Percentiles rank a stretch among this genome's conserved stretches.
Evolutionary conservation across 768 basidiomycete genomes (phyloP).

Genomic region (Cystofilobasidium capitatum): DNA sequence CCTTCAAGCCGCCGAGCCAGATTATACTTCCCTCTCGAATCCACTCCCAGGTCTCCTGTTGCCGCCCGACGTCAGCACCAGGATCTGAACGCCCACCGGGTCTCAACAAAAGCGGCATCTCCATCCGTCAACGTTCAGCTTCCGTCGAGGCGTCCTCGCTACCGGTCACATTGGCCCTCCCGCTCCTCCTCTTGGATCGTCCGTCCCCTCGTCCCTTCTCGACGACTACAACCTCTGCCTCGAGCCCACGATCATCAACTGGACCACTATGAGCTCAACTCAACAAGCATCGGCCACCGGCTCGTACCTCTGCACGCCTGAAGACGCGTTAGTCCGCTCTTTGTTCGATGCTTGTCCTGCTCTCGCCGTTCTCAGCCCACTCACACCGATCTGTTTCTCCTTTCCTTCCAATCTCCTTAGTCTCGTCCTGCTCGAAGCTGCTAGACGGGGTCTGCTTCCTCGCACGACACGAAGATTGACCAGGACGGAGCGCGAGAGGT

Average conservation of each 20-base stretch:
- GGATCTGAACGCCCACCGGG: too few species aligned
- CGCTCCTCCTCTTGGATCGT: too few species aligned
- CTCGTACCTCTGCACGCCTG: slow-evolving; percentile 32
- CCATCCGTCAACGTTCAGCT: too few species aligned
- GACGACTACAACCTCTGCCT: background rate
- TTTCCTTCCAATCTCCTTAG: slow-evolving; percentile 22
- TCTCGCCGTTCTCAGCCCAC: background rate
- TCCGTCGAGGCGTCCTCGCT: too few species aligned
- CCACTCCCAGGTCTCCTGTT: too few species aligned
- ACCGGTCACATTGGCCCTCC: too few species aligned
- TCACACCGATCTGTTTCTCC: background rate
- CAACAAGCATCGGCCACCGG: slow-evolving; percentile 38
- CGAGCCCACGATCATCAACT: too few species aligned
- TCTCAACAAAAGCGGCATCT: too few species aligned
- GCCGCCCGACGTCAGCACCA: too few species aligned
- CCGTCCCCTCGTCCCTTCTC: background rate
- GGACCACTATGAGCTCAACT: slow-evolving; percentile 19
- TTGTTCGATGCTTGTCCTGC: too few species aligned
- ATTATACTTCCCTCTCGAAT: too few species aligned
- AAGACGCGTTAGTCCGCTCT: slow-evolving; percentile 35
- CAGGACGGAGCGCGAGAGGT: slow-evolving; percentile 31
- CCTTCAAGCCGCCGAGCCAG: too few species aligned
- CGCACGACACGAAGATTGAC: slow-evolving; percentile 37
- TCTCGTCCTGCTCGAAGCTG: slow-evolving; percentile 36
- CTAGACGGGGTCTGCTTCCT: slow-evolving; percentile 34